These are phyloP conservation scores for Amorphotheca resinae DNA, from an alignment of 495 filamentous ascomycete species.

Conservation along the genomic window DNA sequence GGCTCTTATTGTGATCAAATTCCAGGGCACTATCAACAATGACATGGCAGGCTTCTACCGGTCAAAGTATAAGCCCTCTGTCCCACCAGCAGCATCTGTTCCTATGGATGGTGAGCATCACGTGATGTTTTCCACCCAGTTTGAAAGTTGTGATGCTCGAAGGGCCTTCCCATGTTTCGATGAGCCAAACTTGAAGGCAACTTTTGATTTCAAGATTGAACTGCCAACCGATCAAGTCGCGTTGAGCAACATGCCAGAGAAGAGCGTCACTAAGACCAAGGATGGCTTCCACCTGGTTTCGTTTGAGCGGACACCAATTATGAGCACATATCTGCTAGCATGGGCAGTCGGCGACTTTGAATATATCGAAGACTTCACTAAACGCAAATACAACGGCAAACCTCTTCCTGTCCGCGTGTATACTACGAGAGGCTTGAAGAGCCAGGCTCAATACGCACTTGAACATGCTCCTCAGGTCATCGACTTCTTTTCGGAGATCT, in stretches of 20 bases:
- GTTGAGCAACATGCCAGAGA: constrained; percentile 79
- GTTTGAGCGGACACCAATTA: constrained; percentile 78
- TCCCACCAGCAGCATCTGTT: background rate
- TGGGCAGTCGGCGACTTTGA: constrained; percentile 98
- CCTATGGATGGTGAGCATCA: constrained; percentile 56
- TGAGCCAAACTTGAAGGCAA: constrained; percentile 92
- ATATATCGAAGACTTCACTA: constrained; percentile 81
- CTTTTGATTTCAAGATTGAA: constrained; percentile 86
- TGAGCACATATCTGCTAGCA: constrained; percentile 95
- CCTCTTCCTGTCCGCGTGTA: constrained; percentile 90
- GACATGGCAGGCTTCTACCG: constrained; percentile 96
- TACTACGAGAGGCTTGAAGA: constrained; percentile 78
- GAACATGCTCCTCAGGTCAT: constrained; percentile 79
- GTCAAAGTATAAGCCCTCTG: constrained; percentile 62
- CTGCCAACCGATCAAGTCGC: constrained; percentile 77
- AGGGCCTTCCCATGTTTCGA: constrained; percentile 96
- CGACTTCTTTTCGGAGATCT: constrained; percentile 90
- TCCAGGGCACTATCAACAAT: constrained; percentile 81
- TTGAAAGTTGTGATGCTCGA: constrained; percentile 90
- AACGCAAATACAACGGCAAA: constrained; percentile 78
- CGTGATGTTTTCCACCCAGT: constrained; percentile 95
- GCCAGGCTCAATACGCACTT: constrained; percentile 76
- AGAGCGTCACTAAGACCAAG: constrained; percentile 45
- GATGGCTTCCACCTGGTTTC: constrained; percentile 62
- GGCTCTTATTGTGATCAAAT: constrained; percentile 57